phyloP scores from a whole-genome alignment of 208 protist genomes.

The Trichomonas tenax region DNA sequence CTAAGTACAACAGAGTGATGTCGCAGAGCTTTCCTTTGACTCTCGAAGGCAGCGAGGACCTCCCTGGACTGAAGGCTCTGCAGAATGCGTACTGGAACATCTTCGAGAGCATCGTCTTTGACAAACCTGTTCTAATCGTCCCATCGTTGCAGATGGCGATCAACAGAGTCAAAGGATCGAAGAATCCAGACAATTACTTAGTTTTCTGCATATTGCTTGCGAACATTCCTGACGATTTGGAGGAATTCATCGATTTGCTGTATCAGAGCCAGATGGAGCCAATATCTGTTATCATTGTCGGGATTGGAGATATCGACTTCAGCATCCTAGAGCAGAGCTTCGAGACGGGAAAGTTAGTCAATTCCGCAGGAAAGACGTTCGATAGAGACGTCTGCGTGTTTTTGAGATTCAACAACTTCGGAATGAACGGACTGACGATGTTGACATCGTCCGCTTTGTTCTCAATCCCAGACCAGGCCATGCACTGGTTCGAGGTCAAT shows the following conservation, averaged over 20 bases:
- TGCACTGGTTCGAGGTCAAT: neutral
- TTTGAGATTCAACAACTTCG: neutral
- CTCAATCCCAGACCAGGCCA: conserved; percentile 3
- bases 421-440: neutral
- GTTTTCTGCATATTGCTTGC: neutral
- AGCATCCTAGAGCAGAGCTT: neutral
- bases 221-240: neutral
- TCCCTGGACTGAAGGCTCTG: neutral
- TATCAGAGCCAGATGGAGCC: neutral
- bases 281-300: neutral
- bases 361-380: neutral
- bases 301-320: neutral
- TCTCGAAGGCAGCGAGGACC: neutral
- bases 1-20: neutral
- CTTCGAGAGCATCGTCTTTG: neutral
- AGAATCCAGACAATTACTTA: neutral
- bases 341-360: neutral
- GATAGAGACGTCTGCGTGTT: neutral
- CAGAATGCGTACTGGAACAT: neutral
- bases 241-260: neutral
- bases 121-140: neutral
- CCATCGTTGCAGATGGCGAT: neutral
- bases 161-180: neutral
- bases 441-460: neutral
- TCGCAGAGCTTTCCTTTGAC: neutral